Evolutionary conservation across 495 filamentous ascomycete species (phyloP), one percentile per base, ranked within the genome.

Genomic region (Penicillium nucicola): DNA sequence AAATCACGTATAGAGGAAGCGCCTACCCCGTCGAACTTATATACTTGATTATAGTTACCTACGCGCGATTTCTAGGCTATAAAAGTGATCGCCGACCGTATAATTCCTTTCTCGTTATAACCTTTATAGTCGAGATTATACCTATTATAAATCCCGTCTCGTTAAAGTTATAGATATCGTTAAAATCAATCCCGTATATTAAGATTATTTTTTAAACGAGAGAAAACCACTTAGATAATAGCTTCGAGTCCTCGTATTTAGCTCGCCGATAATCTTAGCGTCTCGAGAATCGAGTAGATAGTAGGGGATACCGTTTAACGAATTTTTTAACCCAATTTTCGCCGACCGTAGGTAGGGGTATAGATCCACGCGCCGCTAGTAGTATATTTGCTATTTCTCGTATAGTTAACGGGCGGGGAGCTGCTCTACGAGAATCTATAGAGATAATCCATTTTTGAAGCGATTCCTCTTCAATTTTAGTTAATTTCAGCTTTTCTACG

Each of bases 81-180:
- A 37, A 33, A 14, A 42, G 13, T 19, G 45, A 56, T 10, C 48
- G 42, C 32, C 51, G 55, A 31, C 45, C 38, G 47, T 22, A 23
- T 33, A 51, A 45, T 47, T 71, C 55, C 31, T 48, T 43, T 20
- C 48, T 20, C 30, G 53, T 69, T 52, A 69, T 41, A 35, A 71
- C 61, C 39, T 60, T 61, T 32, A 22, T 41, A 28, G 54, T 50
- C 6, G 41, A 34, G 53, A 64, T 64, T 30, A 69, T 33, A 14
- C 65, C 64, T 38, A 76, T 73, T 34, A 57, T 31, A 59, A 74
- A 64, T 41, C 67, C 57, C 42, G 62, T 69, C 57, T 77, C 64
- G 49, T 77, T 62, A 54, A 77, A 75, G 51, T 75, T 76, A 45
- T 71, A 72, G 31, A 67, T 61, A 60, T 76, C 65, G 6, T 66